These are phyloP conservation scores for Populus trichocarpa DNA, from an alignment of 441 rosid genomes.

Conservation along the genomic window DNA sequence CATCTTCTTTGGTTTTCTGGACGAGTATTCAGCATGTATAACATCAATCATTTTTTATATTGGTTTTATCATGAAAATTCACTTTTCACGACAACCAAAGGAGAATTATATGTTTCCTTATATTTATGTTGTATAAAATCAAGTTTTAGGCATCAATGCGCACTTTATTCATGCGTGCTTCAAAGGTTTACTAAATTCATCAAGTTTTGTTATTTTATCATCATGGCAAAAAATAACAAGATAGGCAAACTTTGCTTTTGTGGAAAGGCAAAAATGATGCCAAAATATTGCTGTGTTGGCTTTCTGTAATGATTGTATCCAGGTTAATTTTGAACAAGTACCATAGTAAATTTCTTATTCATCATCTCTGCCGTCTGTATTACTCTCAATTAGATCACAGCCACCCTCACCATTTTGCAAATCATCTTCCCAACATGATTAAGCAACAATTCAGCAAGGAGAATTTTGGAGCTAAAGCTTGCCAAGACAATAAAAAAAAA, in stretches of 20 bases:
- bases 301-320: not conserved
- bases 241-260: not conserved
- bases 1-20: not conserved
- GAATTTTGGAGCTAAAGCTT: not conserved
- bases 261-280: not conserved
- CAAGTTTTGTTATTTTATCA: not conserved
- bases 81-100: not conserved
- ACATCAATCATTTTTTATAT: not conserved
- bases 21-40: not conserved
- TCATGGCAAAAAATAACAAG: too few relatives aligned
- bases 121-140: too few relatives aligned
- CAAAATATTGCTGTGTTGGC: not conserved
- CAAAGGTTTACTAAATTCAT: not conserved
- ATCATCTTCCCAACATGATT: not conserved
- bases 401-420: not conserved
- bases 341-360: not conserved
- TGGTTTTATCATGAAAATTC: not conserved
- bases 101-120: not conserved
- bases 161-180: not conserved
- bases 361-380: not conserved
- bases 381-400: not conserved
- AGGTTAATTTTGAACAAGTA: too few relatives aligned
- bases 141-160: not conserved
- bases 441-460: not conserved
- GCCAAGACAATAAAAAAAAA: not conserved